Evolutionary conservation across 495 filamentous ascomycete genomes (phyloP), one percentile per base, ranked within the genome.

Genomic region (Podospora anserina): DNA sequence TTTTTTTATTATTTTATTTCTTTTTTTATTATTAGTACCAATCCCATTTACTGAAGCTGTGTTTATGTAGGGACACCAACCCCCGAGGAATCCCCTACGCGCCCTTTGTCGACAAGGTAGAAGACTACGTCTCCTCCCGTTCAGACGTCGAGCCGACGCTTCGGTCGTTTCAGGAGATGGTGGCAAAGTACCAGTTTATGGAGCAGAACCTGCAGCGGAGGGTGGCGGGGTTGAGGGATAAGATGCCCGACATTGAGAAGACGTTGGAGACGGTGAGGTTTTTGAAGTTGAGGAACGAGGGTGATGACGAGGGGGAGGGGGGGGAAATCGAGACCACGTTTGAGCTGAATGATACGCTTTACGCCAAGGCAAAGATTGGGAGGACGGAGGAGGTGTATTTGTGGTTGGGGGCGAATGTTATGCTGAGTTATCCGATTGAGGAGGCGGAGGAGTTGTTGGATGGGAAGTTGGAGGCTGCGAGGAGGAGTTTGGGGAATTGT

Each of bases 171-270:
- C 95, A 98, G 79, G 95, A 99, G 84, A 97, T 99, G 96, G 98
- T 99, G 72, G 93, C 94, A 65, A 98, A 99, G 84, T 99, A 99
- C 82, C 96, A 98, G 78, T 99, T 97, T 81, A 99, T 99, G 95
- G 93, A 98, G 83, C 84, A 90, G 72, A 98, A 97, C 81, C 91
- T 92, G 28, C 89, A 94, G 73, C 84, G 91, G 61, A 88, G 95
- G 60, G 89, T 89, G n/a, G 84, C 84, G 13, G 92, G 93, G 18
- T 81, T 98, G 58, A 91, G 88, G 76, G 95, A 97, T 71, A 99
- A 97, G 84, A 91, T 98, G 73, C 95, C 95, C 0, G 95, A 99
- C 78, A 97, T 99, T 72, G 88, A 91, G 70, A 98, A 97, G 85
- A 97, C 96, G n/a, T 79, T 98, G 70, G 96, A 98, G 44, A 97